Evolutionary conservation across 768 basidiomycete genomes (phyloP).

Genomic region (Pleurotus citrinopileatus): DNA sequence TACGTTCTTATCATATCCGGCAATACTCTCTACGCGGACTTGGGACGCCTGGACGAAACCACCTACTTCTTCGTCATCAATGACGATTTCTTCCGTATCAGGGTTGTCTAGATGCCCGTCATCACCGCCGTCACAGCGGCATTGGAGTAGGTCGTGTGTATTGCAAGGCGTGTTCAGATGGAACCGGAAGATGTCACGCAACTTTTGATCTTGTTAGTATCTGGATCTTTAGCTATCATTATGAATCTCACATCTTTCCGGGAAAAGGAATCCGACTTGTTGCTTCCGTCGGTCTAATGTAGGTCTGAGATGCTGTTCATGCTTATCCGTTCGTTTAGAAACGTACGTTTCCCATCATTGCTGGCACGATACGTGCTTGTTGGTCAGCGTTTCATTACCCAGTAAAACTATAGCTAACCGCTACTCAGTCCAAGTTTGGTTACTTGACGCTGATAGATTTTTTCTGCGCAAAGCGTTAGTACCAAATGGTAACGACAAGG

Average conservation of each 20-base stretch:
- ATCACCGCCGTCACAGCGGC: conserved; percentile 56
- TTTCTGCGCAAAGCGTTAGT: conserved; percentile 46
- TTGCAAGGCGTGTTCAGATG: conserved; percentile 78
- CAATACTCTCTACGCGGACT: conserved; percentile 40
- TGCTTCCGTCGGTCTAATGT: conserved; percentile 32
- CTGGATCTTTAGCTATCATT: too few species aligned
- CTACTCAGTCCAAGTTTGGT: conserved; percentile 91
- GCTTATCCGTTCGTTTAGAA: not conserved
- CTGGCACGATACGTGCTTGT: conserved; percentile 29
- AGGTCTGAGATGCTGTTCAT: conserved; percentile 5
- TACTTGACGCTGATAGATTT: conserved; percentile 91
- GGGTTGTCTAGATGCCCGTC: conserved; percentile 23
- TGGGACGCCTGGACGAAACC: conserved; percentile 71
- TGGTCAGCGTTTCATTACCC: conserved; percentile 10
- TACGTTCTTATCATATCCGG: conserved; percentile 54
- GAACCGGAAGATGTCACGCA: conserved; percentile 91
- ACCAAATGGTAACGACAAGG: not conserved
- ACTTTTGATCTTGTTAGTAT: too few species aligned
- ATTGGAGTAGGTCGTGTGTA: conserved; percentile 90
- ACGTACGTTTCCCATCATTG: conserved; percentile 68
- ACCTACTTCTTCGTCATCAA: conserved; percentile 31
- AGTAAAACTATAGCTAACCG: conserved; percentile 47
- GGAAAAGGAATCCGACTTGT: conserved; percentile 84
- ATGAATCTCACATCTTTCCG: conserved; percentile 82
- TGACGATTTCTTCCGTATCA: conserved; percentile 16